Conservation (phyloP, 2,329 filamentous ascomycete species). For the Verticillium dahliae region DNA sequence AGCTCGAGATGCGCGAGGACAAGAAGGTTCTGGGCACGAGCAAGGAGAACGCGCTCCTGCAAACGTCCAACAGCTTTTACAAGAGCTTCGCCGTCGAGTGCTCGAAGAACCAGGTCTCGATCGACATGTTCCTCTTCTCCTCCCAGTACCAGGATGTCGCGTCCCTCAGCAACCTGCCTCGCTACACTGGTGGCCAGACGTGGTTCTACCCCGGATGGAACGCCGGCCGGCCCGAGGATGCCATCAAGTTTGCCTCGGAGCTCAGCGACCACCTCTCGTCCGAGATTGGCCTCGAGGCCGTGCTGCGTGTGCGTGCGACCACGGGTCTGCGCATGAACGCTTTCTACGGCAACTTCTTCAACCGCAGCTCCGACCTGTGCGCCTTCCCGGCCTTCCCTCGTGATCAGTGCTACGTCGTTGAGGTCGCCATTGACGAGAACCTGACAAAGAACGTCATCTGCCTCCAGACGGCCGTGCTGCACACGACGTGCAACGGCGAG, state of each 20-base stretch:
- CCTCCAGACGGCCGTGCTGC: constrained; percentile 87
- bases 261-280: constrained; percentile 96
- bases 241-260: constrained; percentile 94
- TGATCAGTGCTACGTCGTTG: constrained; percentile 95
- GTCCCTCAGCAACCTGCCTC: constrained; percentile 86
- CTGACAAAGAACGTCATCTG: constrained; percentile 88
- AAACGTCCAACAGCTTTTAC: constrained; percentile 94
- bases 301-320: constrained; percentile 89
- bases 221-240: constrained; percentile 85
- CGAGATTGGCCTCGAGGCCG: constrained; percentile 92
- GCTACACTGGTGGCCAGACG: constrained; percentile 95
- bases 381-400: constrained; percentile 97
- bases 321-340: constrained; percentile 94
- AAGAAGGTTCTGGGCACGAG: constrained; percentile 92
- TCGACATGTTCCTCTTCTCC: constrained; percentile 97
- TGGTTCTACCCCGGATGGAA: constrained; percentile 99
- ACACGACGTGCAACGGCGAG: constrained; percentile 97
- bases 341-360: constrained; percentile 99
- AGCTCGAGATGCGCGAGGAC: constrained; percentile 89
- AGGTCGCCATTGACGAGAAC: constrained; percentile 95
- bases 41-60: constrained; percentile 80
- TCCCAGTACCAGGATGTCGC: constrained; percentile 97
- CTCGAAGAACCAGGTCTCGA: constrained; percentile 96
- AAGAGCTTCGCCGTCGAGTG: constrained; percentile 99
- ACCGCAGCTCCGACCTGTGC: constrained; percentile 92